phyloP scores from a whole-genome alignment of 441 rosid species.

The Populus trichocarpa region DNA sequence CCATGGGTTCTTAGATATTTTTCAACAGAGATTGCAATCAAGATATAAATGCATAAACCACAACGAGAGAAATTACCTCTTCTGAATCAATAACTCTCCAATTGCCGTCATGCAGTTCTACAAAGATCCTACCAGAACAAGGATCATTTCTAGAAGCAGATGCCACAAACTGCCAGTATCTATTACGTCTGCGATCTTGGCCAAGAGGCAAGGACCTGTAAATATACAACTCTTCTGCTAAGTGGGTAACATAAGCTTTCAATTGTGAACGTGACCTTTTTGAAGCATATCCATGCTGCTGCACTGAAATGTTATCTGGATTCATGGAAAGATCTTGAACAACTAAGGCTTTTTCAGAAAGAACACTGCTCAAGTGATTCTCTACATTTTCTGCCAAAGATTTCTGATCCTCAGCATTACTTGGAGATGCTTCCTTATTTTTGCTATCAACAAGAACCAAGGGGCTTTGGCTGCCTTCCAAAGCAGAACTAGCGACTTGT shows the following conservation, averaged over 20 bases:
- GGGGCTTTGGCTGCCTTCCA: constrained; percentile 60
- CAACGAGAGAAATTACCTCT: constrained; percentile 50
- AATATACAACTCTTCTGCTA: constrained; percentile 90
- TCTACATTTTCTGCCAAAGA: constrained; percentile 41
- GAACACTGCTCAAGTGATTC: constrained; percentile 32
- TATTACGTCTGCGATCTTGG: constrained; percentile 93
- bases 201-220: constrained; percentile 99
- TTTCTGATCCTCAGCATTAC: constrained; percentile 52
- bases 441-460: constrained; percentile 36
- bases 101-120: constrained; percentile 68
- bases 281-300: constrained; percentile 70
- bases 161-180: constrained; percentile 97
- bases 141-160: constrained; percentile 91
- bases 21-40: not conserved
- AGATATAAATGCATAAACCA: not conserved
- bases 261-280: constrained; percentile 87
- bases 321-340: constrained; percentile 49
- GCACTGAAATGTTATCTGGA: constrained; percentile 49
- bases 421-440: constrained; percentile 47
- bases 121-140: constrained; percentile 84
- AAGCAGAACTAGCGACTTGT: constrained; percentile 30
- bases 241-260: constrained; percentile 83
- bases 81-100: constrained; percentile 93
- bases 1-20: not conserved
- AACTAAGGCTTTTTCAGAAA: constrained; percentile 42